Conservation (phyloP, 2,329 filamentous ascomycete genomes). For the Alternaria angustiovoidea region DNA sequence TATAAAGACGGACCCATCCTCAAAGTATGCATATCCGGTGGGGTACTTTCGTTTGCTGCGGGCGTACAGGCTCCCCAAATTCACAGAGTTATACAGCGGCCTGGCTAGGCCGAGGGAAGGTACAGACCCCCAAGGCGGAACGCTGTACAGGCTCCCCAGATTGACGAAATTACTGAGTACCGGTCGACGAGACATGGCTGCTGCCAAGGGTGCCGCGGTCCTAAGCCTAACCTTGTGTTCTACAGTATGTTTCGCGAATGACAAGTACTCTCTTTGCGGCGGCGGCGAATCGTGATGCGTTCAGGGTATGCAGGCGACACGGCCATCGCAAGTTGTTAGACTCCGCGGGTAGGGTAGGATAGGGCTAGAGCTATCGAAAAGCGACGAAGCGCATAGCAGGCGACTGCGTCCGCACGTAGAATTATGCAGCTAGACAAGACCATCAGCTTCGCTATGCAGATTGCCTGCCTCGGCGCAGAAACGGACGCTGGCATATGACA, state of each 20-base stretch:
- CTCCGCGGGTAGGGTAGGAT: slow-evolving; percentile 4
- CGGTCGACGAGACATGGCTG: slow-evolving; percentile 13
- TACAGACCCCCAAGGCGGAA: slow-evolving; percentile 5
- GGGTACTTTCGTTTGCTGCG: not conserved
- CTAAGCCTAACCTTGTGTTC: not conserved
- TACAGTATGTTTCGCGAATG: not conserved
- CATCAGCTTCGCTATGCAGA: not conserved
- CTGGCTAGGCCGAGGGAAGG: not conserved
- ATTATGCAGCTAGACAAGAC: slow-evolving; percentile 5
- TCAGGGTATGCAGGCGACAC: slow-evolving; percentile 3
- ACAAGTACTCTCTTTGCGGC: not conserved
- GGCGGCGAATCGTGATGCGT: slow-evolving; percentile 1
- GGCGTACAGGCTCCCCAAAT: slow-evolving; percentile 24
- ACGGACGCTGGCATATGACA: not conserved
- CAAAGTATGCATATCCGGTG: slow-evolving; percentile 31
- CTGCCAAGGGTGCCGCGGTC: not conserved
- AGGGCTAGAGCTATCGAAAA: slow-evolving; percentile 9
- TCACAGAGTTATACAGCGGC: slow-evolving; percentile 18
- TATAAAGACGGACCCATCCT: slow-evolving; percentile 34
- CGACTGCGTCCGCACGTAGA: not conserved
- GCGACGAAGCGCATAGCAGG: slow-evolving; percentile 17
- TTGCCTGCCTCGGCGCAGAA: not conserved
- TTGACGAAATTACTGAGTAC: slow-evolving; percentile 21
- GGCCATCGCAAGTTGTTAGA: slow-evolving; percentile 10
- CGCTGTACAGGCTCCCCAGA: slow-evolving; percentile 21